Conservation (phyloP, 2,329 filamentous ascomycete genomes). For the Cyclaneusma minus region DNA sequence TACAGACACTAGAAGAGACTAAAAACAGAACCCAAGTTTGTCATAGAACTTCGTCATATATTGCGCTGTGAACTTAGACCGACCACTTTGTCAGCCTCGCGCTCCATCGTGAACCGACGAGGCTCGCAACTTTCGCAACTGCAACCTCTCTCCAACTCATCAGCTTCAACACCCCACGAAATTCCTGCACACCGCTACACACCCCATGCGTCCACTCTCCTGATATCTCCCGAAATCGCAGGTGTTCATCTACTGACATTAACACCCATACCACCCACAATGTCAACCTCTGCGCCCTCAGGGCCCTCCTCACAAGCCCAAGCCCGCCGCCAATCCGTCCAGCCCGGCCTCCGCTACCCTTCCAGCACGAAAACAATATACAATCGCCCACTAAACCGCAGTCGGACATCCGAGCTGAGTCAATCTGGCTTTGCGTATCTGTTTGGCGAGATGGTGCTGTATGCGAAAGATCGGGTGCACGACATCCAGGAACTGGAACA, state of each 20-base stretch:
- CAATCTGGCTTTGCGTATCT: slow-evolving; percentile 91
- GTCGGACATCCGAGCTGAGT: slow-evolving; percentile 76
- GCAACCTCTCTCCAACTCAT: too few species aligned
- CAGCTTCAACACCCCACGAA: not conserved
- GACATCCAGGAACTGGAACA: slow-evolving; percentile 90
- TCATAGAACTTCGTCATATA: too few species aligned
- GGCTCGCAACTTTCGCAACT: too few species aligned
- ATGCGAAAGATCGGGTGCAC: slow-evolving; percentile 79
- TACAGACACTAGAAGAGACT: too few species aligned
- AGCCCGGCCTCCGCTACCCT: slow-evolving; percentile 65
- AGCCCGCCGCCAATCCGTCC: slow-evolving; percentile 11
- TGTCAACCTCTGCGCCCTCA: slow-evolving; percentile 18
- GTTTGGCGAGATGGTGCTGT: slow-evolving; percentile 92
- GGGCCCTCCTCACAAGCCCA: slow-evolving; percentile 13
- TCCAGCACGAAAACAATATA: slow-evolving; percentile 96
- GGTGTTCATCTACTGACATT: slow-evolving; percentile 4
- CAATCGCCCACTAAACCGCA: slow-evolving; percentile 84
- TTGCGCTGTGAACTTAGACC: too few species aligned
- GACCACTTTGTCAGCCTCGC: too few species aligned
- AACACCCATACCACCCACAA: slow-evolving; percentile 7
- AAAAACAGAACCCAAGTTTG: too few species aligned
- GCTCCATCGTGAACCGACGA: too few species aligned
- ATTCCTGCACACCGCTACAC: not conserved
- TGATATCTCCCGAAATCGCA: slow-evolving; percentile 2
- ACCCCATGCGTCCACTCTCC: slow-evolving; percentile 1